Conservation (phyloP, 2,329 filamentous ascomycete species). For the Fusarium sp. region DNA sequence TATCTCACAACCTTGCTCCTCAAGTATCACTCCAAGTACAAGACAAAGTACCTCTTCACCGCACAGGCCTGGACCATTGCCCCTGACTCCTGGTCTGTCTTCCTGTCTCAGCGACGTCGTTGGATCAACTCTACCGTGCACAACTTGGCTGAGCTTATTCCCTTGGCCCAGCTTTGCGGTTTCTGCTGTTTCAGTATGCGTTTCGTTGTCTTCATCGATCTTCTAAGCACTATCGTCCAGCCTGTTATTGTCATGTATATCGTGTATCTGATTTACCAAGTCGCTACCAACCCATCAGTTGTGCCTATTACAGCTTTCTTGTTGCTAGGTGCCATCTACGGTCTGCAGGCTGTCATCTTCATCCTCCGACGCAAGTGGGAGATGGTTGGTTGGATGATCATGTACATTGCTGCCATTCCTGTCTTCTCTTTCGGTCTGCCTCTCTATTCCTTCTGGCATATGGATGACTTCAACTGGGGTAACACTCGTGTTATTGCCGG, state of each 20-base stretch:
- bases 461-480: constrained; percentile 99
- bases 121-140: constrained; percentile 99
- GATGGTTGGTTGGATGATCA: constrained; percentile 99
- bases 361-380: constrained; percentile 97
- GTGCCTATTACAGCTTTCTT: constrained; percentile 89
- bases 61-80: constrained; percentile 98
- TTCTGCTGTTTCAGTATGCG: constrained; percentile 99
- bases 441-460: constrained; percentile 97
- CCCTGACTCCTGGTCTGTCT: constrained; percentile 91
- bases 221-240: constrained; percentile 90
- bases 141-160: constrained; percentile 95
- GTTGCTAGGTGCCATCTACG: constrained; percentile 93
- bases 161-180: constrained; percentile 91
- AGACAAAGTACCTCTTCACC: constrained; percentile 95
- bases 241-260: constrained; percentile 93
- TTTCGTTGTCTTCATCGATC: constrained; percentile 94
- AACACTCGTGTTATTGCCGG: constrained; percentile 97
- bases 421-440: constrained; percentile 92
- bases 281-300: constrained; percentile 68
- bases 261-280: constrained; percentile 82
- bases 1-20: constrained; percentile 94
- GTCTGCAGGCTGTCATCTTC: constrained; percentile 96
- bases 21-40: constrained; percentile 92
- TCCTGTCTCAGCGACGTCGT: constrained; percentile 96
- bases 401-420: constrained; percentile 91